A percentile compares a stretch with the other conserved stretches of the same genome.
phyloP scores from a whole-genome alignment of 2,329 filamentous ascomycete genomes.

The Apiospora koreana region DNA sequence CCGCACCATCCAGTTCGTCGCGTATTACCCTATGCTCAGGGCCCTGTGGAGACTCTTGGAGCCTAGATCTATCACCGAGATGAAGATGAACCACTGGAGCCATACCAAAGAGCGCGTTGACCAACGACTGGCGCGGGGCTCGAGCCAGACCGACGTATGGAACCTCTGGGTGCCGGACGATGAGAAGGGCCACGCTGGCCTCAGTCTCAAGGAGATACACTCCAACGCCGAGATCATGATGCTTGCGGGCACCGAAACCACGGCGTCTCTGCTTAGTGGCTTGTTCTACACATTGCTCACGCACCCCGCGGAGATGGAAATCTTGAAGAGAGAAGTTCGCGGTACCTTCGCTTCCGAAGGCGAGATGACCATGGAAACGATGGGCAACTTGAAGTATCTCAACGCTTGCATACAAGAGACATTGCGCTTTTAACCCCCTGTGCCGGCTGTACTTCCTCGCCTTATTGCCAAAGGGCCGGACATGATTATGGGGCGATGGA shows the following conservation, averaged over 20 bases:
- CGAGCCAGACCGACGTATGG: not conserved
- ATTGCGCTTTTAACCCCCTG: slow-evolving; percentile 25
- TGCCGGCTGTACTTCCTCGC: slow-evolving; percentile 24
- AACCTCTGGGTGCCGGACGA: not conserved
- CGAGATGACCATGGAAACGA: not conserved
- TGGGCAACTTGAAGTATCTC: not conserved
- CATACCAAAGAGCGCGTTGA: not conserved
- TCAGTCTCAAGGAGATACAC: slow-evolving; percentile 20
- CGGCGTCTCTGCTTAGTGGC: not conserved
- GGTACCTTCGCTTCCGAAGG: not conserved
- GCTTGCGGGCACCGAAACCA: not conserved
- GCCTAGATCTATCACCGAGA: not conserved
- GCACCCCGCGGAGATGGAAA: not conserved
- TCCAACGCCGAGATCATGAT: slow-evolving; percentile 7
- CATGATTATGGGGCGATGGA: slow-evolving; percentile 20
- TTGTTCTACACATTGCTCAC: not conserved
- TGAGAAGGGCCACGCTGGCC: slow-evolving; percentile 17
- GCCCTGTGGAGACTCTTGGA: slow-evolving; percentile 14
- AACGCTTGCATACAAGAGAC: slow-evolving; percentile 22
- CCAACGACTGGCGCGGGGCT: not conserved
- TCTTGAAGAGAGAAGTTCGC: not conserved
- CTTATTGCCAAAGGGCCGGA: slow-evolving; percentile 26
- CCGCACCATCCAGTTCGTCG: slow-evolving; percentile 19
- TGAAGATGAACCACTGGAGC: not conserved
- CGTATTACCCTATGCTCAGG: slow-evolving; percentile 20